Percentiles rank a stretch among this genome's conserved stretches.
Evolutionary conservation across 1,139 yeast species (phyloP).

Genomic region (Starmera stellimalicola): DNA sequence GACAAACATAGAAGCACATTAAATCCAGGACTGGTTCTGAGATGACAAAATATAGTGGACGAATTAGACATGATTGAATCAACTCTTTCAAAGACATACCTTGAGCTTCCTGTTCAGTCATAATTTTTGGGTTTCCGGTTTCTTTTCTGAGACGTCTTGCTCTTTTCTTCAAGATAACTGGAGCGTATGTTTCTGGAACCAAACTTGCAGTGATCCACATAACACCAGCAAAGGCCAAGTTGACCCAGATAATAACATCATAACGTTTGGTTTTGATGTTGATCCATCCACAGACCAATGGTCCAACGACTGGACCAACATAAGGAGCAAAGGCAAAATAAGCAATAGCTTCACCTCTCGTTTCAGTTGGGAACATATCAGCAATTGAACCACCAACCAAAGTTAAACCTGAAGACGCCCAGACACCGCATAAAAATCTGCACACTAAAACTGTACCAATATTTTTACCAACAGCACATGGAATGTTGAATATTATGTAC

Average conservation of each 20-base stretch:
- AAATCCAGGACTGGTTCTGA: constrained; percentile 81
- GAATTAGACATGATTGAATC: constrained; percentile 53
- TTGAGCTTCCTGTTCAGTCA: constrained; percentile 87
- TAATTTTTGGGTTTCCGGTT: constrained; percentile 71
- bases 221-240: constrained; percentile 83
- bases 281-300: constrained; percentile 83
- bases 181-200: constrained; percentile 88
- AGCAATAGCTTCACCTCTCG: constrained; percentile 85
- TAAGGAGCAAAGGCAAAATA: constrained; percentile 89
- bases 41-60: constrained; percentile 66
- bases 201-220: constrained; percentile 57
- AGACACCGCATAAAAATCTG: constrained; percentile 82
- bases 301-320: constrained; percentile 88
- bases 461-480: constrained; percentile 80
- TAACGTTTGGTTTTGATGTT: constrained; percentile 57
- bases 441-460: constrained; percentile 74
- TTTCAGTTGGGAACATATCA: constrained; percentile 69
- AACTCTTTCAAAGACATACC: constrained; percentile 60
- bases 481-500: constrained; percentile 74
- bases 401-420: constrained; percentile 74
- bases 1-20: constrained; percentile 76
- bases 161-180: constrained; percentile 66
- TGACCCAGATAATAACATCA: constrained; percentile 78
- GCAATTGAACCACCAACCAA: constrained; percentile 88
- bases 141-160: constrained; percentile 65